Evolutionary conservation across 305 asterid species (phyloP).

Genomic region (Plantago rigida): DNA sequence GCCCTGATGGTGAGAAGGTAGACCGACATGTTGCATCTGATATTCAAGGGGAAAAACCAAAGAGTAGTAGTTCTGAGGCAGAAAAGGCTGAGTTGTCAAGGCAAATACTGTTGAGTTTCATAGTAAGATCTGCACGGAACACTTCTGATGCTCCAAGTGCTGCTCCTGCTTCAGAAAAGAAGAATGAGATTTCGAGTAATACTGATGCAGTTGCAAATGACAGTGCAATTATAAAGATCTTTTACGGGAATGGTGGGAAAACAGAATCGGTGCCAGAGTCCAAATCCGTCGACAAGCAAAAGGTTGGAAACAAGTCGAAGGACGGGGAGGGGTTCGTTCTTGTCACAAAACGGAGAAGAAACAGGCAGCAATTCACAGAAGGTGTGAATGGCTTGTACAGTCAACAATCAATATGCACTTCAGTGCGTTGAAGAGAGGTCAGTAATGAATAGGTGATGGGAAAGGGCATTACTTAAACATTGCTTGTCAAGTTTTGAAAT

Average conservation of each 20-base stretch:
- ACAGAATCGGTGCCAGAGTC: constrained; percentile 30
- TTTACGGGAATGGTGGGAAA: constrained; percentile 54
- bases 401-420: constrained; percentile 80
- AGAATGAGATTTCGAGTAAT: constrained; percentile 40
- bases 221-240: constrained; percentile 65
- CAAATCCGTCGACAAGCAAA: constrained; percentile 30
- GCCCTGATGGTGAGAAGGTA: constrained; percentile 39
- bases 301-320: constrained; percentile 31
- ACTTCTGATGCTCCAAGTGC: constrained; percentile 44
- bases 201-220: constrained; percentile 82
- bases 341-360: constrained; percentile 78
- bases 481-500: constrained; percentile 13
- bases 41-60: constrained; percentile 40
- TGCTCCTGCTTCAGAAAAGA: constrained; percentile 40
- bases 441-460: constrained; percentile 14
- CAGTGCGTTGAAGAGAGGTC: constrained; percentile 52
- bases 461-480: constrained; percentile 10
- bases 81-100: constrained; percentile 87
- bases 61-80: constrained; percentile 48
- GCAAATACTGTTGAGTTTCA: constrained; percentile 89
- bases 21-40: constrained; percentile 34
- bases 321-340: constrained; percentile 93
- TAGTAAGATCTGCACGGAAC: constrained; percentile 77
- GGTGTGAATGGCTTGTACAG: constrained; percentile 58
- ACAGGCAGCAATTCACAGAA: constrained; percentile 63